Evolutionary conservation across 1,284 basidiomycete genomes (phyloP).

Genomic region (Vanrija humicola): DNA sequence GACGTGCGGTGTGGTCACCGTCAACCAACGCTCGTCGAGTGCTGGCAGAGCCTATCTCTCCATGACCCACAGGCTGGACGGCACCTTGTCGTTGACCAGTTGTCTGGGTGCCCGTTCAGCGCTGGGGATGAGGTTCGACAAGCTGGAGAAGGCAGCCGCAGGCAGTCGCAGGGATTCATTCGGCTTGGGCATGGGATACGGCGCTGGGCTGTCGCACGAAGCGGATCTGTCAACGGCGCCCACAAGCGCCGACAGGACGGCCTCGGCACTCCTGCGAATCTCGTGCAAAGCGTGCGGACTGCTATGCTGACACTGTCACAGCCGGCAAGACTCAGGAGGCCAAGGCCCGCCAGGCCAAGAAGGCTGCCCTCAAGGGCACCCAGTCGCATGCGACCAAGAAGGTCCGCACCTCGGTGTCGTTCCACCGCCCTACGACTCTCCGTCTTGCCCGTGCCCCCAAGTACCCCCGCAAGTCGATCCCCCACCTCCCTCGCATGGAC

Average conservation of each 20-base stretch:
- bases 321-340: conserved; percentile 54
- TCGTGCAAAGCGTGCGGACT: background rate
- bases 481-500: conserved; percentile 95
- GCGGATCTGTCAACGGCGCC: background rate
- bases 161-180: no score
- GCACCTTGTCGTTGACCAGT: no score
- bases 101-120: no score
- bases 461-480: conserved; percentile 91
- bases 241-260: background rate
- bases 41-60: no score
- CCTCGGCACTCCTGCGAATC: background rate
- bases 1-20: no score
- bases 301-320: conserved; percentile 10
- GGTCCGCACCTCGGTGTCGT: conserved; percentile 78
- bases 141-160: no score
- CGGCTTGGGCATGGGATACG: no score
- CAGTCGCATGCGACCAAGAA: conserved; percentile 76
- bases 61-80: no score
- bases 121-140: no score
- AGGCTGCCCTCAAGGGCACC: conserved; percentile 87
- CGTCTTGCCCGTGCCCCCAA: conserved; percentile 76
- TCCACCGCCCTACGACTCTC: conserved; percentile 96
- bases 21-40: no score
- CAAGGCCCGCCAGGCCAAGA: conserved; percentile 93
- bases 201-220: no score